Evolutionary conservation across 495 filamentous ascomycete species (phyloP).

Genomic region (Platismatia glauca): DNA sequence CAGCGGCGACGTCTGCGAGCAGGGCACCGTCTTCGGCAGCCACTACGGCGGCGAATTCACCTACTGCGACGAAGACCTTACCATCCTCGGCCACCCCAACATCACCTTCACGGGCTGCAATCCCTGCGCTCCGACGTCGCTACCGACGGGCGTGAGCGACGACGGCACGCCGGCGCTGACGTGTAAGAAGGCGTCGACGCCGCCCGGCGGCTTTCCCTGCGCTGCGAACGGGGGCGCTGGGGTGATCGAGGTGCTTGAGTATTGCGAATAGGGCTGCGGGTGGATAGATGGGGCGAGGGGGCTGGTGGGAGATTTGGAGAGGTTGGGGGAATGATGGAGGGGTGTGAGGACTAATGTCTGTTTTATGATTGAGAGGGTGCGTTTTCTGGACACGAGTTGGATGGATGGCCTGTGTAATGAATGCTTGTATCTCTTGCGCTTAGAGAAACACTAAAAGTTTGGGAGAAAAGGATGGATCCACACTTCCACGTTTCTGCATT

Average conservation of each 20-base stretch:
- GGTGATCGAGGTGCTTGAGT: not conserved
- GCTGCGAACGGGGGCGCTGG: not conserved
- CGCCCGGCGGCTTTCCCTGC: not conserved
- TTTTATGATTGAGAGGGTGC: not conserved
- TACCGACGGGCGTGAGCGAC: not conserved
- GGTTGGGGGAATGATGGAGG: not conserved
- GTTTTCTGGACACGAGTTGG: too few species aligned
- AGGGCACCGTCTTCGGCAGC: not conserved
- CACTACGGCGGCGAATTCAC: not conserved
- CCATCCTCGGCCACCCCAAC: not conserved
- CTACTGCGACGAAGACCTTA: not conserved
- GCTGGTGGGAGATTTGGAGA: not conserved
- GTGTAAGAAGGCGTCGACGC: not conserved
- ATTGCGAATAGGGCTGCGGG: not conserved
- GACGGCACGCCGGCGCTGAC: not conserved
- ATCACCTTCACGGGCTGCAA: constrained; percentile 2
- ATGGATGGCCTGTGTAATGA: too few species aligned
- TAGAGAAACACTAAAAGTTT: too few species aligned
- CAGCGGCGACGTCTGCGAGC: not conserved
- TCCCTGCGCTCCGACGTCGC: not conserved
- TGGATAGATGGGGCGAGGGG: not conserved
- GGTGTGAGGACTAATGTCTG: not conserved
- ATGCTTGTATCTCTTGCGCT: too few species aligned
- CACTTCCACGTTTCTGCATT: too few species aligned
- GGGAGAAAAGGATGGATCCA: too few species aligned